Percentiles rank a stretch among this genome's conserved stretches.
These are phyloP conservation scores for Vaccinium darrowii DNA, from an alignment of 148 eudicot species.

Conservation along the genomic window DNA sequence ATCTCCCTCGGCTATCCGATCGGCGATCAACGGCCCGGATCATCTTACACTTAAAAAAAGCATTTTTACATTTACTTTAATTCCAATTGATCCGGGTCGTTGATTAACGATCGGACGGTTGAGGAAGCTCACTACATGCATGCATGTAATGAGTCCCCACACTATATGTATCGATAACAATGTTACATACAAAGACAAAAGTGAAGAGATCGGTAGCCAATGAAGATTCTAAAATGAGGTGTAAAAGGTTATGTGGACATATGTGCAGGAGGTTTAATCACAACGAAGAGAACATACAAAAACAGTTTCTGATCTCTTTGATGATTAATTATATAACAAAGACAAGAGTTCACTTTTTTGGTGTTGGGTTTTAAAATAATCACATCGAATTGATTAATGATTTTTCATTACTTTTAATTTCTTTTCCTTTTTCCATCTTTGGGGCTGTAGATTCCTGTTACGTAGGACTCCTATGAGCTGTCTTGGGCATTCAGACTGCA, in stretches of 20 bases:
- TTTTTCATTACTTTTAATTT: not conserved
- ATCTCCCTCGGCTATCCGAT: no score
- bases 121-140: no score
- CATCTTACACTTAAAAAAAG: no score
- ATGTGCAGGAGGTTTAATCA: not conserved
- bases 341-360: not conserved
- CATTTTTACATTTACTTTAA: no score
- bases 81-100: no score
- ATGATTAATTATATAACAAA: not conserved
- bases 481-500: conserved; percentile 7
- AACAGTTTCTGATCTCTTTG: not conserved
- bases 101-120: no score
- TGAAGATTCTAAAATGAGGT: not conserved
- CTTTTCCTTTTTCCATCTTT: conserved; percentile 15
- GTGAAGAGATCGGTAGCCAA: not conserved
- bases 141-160: no score
- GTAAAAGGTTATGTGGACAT: not conserved
- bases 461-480: not conserved
- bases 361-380: not conserved
- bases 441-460: conserved; percentile 18
- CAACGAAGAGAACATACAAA: not conserved
- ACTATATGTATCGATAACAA: no score
- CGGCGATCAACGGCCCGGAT: no score
- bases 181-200: no score
- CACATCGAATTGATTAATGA: not conserved